Percentiles rank a stretch among this genome's conserved stretches.
phyloP scores from a whole-genome alignment of 2,329 filamentous ascomycete genomes.

The Clarireedia monteithiana region DNA sequence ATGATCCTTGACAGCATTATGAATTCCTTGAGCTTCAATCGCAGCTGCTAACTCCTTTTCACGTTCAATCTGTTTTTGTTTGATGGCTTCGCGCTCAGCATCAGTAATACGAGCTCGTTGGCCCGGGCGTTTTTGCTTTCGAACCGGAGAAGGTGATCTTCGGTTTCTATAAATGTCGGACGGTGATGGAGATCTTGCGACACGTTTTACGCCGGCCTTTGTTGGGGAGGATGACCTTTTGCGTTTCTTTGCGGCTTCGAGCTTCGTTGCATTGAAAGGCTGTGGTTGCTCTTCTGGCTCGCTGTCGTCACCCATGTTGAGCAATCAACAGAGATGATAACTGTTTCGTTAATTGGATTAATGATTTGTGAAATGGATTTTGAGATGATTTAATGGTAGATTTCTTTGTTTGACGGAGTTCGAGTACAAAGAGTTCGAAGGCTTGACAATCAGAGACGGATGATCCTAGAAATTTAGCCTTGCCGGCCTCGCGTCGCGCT shows the following conservation, averaged over 20 bases:
- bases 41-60: slow-evolving; percentile 40
- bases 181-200: slow-evolving; percentile 23
- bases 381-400: background rate
- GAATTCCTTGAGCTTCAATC: slow-evolving; percentile 46
- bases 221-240: slow-evolving; percentile 33
- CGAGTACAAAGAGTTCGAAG: slow-evolving; percentile 4
- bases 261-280: slow-evolving; percentile 36
- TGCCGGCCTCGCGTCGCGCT: slow-evolving; percentile 22
- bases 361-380: no score
- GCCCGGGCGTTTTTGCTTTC: slow-evolving; percentile 63
- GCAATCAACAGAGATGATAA: background rate
- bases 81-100: slow-evolving; percentile 59
- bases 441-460: background rate
- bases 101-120: slow-evolving; percentile 59
- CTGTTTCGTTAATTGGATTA: no score
- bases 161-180: slow-evolving; percentile 18
- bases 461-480: slow-evolving; percentile 6
- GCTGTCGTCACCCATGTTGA: slow-evolving; percentile 27
- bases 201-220: slow-evolving; percentile 21
- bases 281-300: slow-evolving; percentile 31
- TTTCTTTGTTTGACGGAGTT: background rate
- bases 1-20: slow-evolving; percentile 84
- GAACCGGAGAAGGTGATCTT: slow-evolving; percentile 30
- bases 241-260: slow-evolving; percentile 35
- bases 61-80: slow-evolving; percentile 48